Base-by-base conservation (phyloP, 768 basidiomycete species). In the Tylopilus sp. region DNA sequence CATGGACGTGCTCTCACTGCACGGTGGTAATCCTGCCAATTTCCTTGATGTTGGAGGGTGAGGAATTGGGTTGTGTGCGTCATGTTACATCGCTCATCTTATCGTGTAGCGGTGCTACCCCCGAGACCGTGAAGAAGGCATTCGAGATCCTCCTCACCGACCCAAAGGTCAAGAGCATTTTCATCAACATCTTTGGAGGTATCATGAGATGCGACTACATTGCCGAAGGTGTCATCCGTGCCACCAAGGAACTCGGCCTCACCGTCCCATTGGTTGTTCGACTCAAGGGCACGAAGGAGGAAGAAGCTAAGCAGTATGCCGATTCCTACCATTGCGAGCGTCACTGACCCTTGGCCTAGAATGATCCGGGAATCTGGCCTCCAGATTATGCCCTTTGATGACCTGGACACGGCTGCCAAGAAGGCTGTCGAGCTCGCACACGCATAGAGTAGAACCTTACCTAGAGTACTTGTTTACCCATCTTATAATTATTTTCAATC, bases 141-240 rank as follows among this genome's bases (percentile, higher is more conserved):
- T 99, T 99, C 62, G 94, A 98, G 72, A 90, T 99, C 60, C 79
- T 99, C 21, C 77, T 95, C 21, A 72, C 82, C 41, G 94, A 98
- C 65, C 83, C 86, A 57, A 90, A 91, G 68, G 95, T 98, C 62
- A 95, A 95, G 79, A 90, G 90, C 51, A 99, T 99, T 62, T 98
- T 98, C 69, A 97, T 99, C 74, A 99, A 99, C 75, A 93, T 94
- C 68, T 94, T 95, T 62, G 91, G 92, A 59, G 93, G 88, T 65
- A 99, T 98, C 74, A 99, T 99, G 97, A 85, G 97, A 65, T 99
- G 97, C 63, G 97, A 99, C 68, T 95, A 95, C 67, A 94, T 95
- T 61, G 93, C 93, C 3, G 93, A 95, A 70, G 97, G 97, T 71
- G 95, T 98, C 66, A 99, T 99, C 74, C 93, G 91, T 61, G 97